Percentiles rank a stretch among this genome's conserved stretches.
Conservation (phyloP, 306 rosid genomes). For the Ceratonia siliqua region DNA sequence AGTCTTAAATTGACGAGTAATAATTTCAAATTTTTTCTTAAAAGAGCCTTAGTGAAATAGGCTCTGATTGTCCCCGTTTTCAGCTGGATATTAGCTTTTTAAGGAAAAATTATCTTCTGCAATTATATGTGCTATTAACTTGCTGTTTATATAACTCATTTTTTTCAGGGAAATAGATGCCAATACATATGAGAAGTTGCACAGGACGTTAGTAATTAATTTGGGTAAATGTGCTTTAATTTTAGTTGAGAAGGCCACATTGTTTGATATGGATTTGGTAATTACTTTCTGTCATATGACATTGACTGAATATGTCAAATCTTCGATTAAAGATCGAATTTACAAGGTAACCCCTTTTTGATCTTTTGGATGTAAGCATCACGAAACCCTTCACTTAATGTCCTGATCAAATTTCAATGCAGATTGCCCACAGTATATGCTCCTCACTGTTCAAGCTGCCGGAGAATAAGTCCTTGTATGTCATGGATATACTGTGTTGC, state of each 20-base stretch:
- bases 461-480: constrained; percentile 36
- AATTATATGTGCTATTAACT: neutral
- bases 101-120: neutral
- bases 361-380: constrained; percentile 10
- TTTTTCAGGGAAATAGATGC: constrained; percentile 70
- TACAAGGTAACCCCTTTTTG: constrained; percentile 57
- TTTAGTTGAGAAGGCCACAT: constrained; percentile 49
- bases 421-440: constrained; percentile 67
- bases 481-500: constrained; percentile 55
- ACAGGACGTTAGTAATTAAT: constrained; percentile 50
- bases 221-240: constrained; percentile 59
- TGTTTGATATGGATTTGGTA: constrained; percentile 41
- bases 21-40: neutral
- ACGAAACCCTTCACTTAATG: neutral
- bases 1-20: neutral
- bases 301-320: constrained; percentile 61
- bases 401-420: constrained; percentile 47
- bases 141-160: constrained; percentile 20
- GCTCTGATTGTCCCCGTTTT: neutral
- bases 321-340: constrained; percentile 62
- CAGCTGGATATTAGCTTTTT: neutral
- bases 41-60: constrained; percentile 6
- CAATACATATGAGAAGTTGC: constrained; percentile 58
- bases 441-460: constrained; percentile 54
- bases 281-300: constrained; percentile 44